These are phyloP conservation scores for Diaporthe amygdali DNA, from an alignment of 2,329 filamentous ascomycete genomes.

Conservation along the genomic window DNA sequence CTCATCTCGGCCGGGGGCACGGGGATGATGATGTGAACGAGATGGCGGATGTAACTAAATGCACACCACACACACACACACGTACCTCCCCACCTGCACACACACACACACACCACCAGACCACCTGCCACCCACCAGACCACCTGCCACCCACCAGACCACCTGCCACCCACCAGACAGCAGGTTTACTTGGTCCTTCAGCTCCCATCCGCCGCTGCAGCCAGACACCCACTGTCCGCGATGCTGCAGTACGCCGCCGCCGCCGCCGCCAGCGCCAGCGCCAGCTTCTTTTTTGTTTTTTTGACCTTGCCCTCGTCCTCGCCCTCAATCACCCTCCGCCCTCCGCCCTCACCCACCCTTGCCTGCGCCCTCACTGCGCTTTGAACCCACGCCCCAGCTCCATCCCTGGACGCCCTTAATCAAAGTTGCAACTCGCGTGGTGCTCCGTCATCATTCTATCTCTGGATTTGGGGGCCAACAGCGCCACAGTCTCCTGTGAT, in stretches of 20 bases:
- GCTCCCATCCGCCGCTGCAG: conserved; percentile 1
- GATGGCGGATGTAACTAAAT: conserved; percentile 11
- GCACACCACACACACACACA: conserved; percentile 2
- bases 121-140: not conserved
- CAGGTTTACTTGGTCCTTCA: conserved; percentile 5
- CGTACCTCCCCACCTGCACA: not conserved
- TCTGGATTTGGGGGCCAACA: not conserved
- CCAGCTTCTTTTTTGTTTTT: not conserved
- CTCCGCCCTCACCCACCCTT: conserved; percentile 4
- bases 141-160: not conserved
- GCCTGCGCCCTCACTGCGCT: conserved; percentile 16
- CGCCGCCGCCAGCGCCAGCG: not conserved
- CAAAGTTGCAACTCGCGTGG: conserved; percentile 11
- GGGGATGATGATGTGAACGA: conserved; percentile 13
- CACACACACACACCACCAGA: not conserved
- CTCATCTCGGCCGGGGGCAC: conserved; percentile 15
- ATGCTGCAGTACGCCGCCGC: not conserved
- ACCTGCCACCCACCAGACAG: not conserved
- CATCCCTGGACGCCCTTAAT: conserved; percentile 20
- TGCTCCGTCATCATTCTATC: conserved; percentile 8
- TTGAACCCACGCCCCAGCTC: conserved; percentile 14
- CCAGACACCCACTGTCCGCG: conserved; percentile 8
- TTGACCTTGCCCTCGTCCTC: not conserved
- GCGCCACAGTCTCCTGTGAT: not conserved
- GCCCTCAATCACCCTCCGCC: not conserved